These are phyloP conservation scores for Plectosphaerella plurivora DNA, from an alignment of 2,329 filamentous ascomycete genomes.

Conservation along the genomic window DNA sequence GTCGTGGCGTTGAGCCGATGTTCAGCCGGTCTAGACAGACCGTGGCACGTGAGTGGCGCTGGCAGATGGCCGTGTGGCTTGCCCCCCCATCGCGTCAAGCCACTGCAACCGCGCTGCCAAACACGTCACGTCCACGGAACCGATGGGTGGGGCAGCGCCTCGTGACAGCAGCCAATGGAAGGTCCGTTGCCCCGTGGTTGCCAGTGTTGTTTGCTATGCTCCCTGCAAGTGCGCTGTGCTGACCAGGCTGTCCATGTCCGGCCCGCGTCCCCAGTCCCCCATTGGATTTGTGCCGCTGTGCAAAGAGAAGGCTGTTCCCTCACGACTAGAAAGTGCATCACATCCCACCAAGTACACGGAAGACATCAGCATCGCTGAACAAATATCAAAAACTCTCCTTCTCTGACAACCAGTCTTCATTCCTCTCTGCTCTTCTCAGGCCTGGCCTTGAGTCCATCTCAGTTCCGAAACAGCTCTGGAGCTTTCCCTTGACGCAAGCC, in stretches of 20 bases:
- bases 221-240: background rate
- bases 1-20: background rate
- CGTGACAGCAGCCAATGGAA: constrained; percentile 33
- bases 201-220: constrained; percentile 40
- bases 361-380: too few relatives aligned
- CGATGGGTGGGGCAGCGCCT: background rate
- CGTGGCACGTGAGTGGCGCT: too few relatives aligned
- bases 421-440: too few relatives aligned
- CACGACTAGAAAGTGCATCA: too few relatives aligned
- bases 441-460: too few relatives aligned
- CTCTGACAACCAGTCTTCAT: too few relatives aligned
- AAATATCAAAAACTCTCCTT: too few relatives aligned
- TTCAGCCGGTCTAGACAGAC: background rate
- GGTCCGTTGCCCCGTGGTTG: constrained; percentile 53
- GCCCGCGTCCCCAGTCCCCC: background rate
- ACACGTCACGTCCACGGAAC: background rate
- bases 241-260: constrained; percentile 1
- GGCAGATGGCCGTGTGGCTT: too few relatives aligned
- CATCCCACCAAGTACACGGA: too few relatives aligned
- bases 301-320: background rate
- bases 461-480: too few relatives aligned
- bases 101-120: constrained; percentile 7
- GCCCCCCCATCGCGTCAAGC: constrained; percentile 7
- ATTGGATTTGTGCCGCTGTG: background rate
- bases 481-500: too few relatives aligned